Base-by-base conservation (phyloP, 2,329 filamentous ascomycete species). In the Fonsecaea nubica region DNA sequence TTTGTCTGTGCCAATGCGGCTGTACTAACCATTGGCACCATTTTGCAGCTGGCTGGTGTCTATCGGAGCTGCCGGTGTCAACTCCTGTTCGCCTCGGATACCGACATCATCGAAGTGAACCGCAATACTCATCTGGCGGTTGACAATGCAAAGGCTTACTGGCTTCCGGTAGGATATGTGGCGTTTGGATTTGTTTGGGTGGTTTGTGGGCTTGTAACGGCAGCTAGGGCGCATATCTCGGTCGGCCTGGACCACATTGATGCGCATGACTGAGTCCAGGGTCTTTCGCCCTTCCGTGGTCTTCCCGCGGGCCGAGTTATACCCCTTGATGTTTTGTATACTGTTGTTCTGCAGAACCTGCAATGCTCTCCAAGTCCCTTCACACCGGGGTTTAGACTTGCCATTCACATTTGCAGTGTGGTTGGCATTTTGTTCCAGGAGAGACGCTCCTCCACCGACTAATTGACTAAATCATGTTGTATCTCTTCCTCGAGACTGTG, bases 181-280 rank as follows among this genome's bases (percentile, higher is more conserved):
- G 58, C 33, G 13, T 53, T 61, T 21, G 48, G 58, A n/a, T 15
- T 61, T 15, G 48, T 61, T n/a, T 63, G 52, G 40, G 40, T 63
- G 52, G 48, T 36, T n/a, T 62, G 59, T 30, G 45, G 35, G 3
- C 7, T 36, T 15, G 58, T 45, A n/a, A 61, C 40, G 13, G 52
- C 59, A n/a, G 53, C 53, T 13, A 50, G 56, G 30, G 30, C 35
- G 18, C 52, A 60, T 36, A 57, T 56, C 10, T 5, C 30, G 4
- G 8, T 42, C 3, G 15, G 25, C 5, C 35, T 50, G 3, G 42
- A 21, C 42, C n/a, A 21, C 8, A 21, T 5, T 4, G 42, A 48
- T 3, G 15, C 4, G 36, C 1, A 40, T 8, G 42, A 9, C 18
- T 48, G 42, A 48, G 42, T 2, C 3, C 42, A 21, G 36, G 36